Percentiles rank a stretch among this genome's conserved stretches.
Conservation (phyloP, 129 eudicot species). For the Heracleum sosnowskyi region DNA sequence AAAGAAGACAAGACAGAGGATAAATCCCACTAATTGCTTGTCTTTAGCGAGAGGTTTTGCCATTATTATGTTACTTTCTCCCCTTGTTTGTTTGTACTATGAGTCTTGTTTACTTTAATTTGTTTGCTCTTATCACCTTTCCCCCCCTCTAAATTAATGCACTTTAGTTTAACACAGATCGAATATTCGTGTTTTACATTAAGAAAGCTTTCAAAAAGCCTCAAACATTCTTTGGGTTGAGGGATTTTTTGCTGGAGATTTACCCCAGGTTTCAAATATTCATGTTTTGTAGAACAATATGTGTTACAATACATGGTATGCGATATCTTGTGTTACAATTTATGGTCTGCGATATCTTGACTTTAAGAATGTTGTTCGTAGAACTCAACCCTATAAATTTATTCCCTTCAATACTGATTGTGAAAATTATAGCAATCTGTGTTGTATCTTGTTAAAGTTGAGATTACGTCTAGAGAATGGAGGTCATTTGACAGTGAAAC, state of each 20-base stretch:
- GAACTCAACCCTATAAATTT: too few species aligned
- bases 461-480: background rate
- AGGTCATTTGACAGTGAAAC: background rate
- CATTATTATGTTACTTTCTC: background rate
- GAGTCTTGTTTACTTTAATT: background rate
- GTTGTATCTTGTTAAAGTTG: too few species aligned
- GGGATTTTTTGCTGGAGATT: too few species aligned
- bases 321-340: too few species aligned
- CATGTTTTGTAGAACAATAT: too few species aligned
- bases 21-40: constrained; percentile 1
- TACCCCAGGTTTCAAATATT: too few species aligned
- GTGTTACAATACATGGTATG: too few species aligned
- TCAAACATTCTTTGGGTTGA: background rate
- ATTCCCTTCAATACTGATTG: too few species aligned
- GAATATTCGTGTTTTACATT: background rate
- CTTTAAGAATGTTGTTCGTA: too few species aligned
- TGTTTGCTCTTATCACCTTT: background rate
- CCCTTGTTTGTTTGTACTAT: background rate
- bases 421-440: too few species aligned
- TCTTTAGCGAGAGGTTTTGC: background rate
- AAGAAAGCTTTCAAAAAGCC: background rate
- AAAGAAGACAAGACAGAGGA: background rate
- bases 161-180: background rate
- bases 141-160: background rate
- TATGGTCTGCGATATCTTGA: too few species aligned